A percentile compares a stretch with the other conserved stretches of the same genome.
phyloP scores from a whole-genome alignment of 352 stramenopile species.

The Nothophytophthora sp. region DNA sequence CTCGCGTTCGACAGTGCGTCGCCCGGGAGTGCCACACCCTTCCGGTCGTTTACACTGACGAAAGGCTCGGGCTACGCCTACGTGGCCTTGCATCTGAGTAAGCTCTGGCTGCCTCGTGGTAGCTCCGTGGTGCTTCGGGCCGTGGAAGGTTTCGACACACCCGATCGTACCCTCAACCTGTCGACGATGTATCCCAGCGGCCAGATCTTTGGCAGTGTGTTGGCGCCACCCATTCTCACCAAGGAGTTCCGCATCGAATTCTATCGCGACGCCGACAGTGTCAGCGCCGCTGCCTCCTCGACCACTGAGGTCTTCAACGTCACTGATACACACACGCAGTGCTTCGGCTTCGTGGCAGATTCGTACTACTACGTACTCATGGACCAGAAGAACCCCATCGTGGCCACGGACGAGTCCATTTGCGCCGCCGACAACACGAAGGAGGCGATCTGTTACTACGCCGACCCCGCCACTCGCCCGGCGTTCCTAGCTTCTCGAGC shows the following conservation, averaged over 20 bases:
- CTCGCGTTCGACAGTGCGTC: slow-evolving; percentile 41
- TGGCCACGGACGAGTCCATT: slow-evolving; percentile 41
- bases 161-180: slow-evolving; percentile 43
- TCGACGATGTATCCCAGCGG: slow-evolving; percentile 34
- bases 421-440: slow-evolving; percentile 64
- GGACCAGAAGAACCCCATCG: slow-evolving; percentile 39
- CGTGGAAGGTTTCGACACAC: slow-evolving; percentile 43
- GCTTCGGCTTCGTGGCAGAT: slow-evolving; percentile 61
- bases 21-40: slow-evolving; percentile 27
- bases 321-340: slow-evolving; percentile 22
- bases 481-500: slow-evolving; percentile 42
- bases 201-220: slow-evolving; percentile 21
- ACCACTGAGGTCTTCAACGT: slow-evolving; percentile 17
- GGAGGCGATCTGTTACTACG: slow-evolving; percentile 59
- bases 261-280: slow-evolving; percentile 36
- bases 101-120: slow-evolving; percentile 46
- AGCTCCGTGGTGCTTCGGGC: slow-evolving; percentile 41
- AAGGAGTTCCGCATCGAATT: slow-evolving; percentile 63
- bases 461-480: slow-evolving; percentile 20
- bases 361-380: slow-evolving; percentile 49
- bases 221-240: slow-evolving; percentile 34
- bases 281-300: slow-evolving; percentile 4
- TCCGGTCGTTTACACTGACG: slow-evolving; percentile 49
- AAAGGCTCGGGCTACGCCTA: slow-evolving; percentile 58
- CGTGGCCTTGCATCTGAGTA: slow-evolving; percentile 48